These are phyloP conservation scores for Colletotrichum filicis DNA, from an alignment of 2,329 filamentous ascomycete genomes.

Conservation along the genomic window DNA sequence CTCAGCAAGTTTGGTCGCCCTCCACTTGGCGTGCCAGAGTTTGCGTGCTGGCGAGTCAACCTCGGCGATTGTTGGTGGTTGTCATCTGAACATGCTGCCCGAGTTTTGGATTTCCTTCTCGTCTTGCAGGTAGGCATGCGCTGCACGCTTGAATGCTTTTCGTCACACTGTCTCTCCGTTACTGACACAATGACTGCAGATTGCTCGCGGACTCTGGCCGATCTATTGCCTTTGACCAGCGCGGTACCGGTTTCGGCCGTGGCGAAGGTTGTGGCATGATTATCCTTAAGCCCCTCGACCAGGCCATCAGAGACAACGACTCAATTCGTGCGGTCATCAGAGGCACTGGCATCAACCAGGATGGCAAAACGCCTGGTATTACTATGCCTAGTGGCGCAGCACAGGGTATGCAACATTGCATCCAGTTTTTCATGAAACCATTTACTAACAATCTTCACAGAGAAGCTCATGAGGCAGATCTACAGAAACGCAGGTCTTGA, in stretches of 20 bases:
- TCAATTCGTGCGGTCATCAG: slow-evolving; percentile 62
- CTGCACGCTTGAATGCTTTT: not conserved
- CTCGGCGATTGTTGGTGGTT: slow-evolving; percentile 58
- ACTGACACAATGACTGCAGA: slow-evolving; percentile 39
- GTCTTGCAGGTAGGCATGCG: slow-evolving; percentile 50
- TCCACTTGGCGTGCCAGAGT: slow-evolving; percentile 62
- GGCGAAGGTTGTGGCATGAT: slow-evolving; percentile 69
- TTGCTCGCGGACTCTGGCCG: slow-evolving; percentile 63
- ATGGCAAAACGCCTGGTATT: slow-evolving; percentile 67
- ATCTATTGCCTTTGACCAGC: slow-evolving; percentile 52
- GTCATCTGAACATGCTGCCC: slow-evolving; percentile 59
- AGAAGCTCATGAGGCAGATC: slow-evolving; percentile 51
- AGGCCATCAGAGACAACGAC: slow-evolving; percentile 66
- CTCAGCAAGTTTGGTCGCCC: slow-evolving; percentile 60
- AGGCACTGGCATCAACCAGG: slow-evolving; percentile 63
- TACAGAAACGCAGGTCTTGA: slow-evolving; percentile 46
- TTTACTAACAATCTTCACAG: slow-evolving; percentile 40
- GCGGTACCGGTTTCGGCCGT: slow-evolving; percentile 63
- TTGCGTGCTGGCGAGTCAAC: slow-evolving; percentile 57
- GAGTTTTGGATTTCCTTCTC: slow-evolving; percentile 59
- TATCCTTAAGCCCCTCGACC: slow-evolving; percentile 65
- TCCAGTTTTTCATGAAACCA: not conserved
- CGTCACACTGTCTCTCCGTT: not conserved
- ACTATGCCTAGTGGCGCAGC: slow-evolving; percentile 64
- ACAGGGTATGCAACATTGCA: slow-evolving; percentile 46